A percentile compares a stretch with the other conserved stretches of the same genome.
Conservation (phyloP, 192 early-diverging fungal genomes). For the Umbelopsis isabellina region DNA sequence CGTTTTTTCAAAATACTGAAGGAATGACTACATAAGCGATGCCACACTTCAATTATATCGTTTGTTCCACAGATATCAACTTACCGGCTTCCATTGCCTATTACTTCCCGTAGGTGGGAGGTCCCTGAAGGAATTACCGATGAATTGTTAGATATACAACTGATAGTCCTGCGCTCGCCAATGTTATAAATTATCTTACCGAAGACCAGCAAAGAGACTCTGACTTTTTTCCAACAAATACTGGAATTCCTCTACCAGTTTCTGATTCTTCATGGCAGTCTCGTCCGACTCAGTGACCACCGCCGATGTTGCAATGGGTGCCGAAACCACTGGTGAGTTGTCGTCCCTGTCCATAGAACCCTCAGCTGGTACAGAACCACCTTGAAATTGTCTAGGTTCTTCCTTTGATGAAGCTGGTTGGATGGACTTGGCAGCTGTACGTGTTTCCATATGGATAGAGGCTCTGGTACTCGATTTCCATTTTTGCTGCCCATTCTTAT, state of each 20-base stretch:
- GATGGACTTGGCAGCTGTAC: not conserved
- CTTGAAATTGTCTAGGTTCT: not conserved
- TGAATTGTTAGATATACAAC: not conserved
- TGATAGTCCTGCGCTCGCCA: not conserved
- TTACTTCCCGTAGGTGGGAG: slow-evolving; percentile 84
- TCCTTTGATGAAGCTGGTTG: not conserved
- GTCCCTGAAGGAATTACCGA: slow-evolving; percentile 58
- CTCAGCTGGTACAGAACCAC: not conserved
- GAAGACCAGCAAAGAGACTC: slow-evolving; percentile 91
- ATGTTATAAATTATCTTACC: slow-evolving; percentile 48
- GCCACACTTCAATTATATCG: not conserved
- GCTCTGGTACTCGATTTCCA: not conserved
- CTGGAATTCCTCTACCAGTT: slow-evolving; percentile 84
- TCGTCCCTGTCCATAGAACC: not conserved
- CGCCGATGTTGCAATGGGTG: slow-evolving; percentile 1
- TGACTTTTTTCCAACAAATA: slow-evolving; percentile 97
- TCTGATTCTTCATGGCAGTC: slow-evolving; percentile 45
- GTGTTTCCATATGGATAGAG: not conserved
- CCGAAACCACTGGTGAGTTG: not conserved
- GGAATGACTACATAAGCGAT: not conserved
- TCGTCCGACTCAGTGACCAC: slow-evolving; percentile 22
- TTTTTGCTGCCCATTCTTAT: not conserved
- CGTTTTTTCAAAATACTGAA: slow-evolving; percentile 90
- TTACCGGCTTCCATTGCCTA: slow-evolving; percentile 60
- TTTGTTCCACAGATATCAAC: not conserved